Evolutionary conservation across 768 basidiomycete genomes (phyloP).

Genomic region (Naganishia onofrii): DNA sequence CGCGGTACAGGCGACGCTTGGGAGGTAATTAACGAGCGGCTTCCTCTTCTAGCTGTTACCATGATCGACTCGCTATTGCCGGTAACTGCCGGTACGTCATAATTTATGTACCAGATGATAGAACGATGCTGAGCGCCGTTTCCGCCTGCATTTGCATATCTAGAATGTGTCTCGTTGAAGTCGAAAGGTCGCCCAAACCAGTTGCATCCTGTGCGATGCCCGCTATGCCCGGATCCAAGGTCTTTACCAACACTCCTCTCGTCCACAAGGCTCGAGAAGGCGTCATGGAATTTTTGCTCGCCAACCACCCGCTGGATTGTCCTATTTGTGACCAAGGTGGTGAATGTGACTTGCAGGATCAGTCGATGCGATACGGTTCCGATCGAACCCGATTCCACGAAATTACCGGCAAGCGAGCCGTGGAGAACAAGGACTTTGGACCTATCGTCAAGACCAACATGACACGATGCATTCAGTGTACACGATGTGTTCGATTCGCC

Average conservation of each 20-base stretch:
- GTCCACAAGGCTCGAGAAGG: constrained; percentile 67
- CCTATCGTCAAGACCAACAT: constrained; percentile 97
- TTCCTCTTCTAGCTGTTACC: constrained; percentile 42
- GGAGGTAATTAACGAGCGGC: constrained; percentile 53
- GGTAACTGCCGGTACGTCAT: constrained; percentile 74
- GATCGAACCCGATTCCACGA: constrained; percentile 98
- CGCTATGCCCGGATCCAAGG: constrained; percentile 88
- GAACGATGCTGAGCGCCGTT: background rate
- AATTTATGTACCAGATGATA: background rate
- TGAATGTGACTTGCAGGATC: constrained; percentile 97
- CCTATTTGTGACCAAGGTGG: constrained; percentile 99
- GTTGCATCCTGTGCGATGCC: constrained; percentile 97
- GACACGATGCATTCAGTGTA: constrained; percentile 99
- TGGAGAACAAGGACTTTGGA: constrained; percentile 96
- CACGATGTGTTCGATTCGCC: constrained; percentile 96
- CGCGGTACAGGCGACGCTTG: background rate
- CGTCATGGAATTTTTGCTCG: constrained; percentile 97
- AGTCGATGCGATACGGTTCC: constrained; percentile 98
- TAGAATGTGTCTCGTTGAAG: constrained; percentile 90
- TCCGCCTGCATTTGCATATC: background rate
- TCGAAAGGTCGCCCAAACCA: constrained; percentile 90
- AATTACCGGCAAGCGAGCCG: constrained; percentile 93
- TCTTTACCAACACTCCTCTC: constrained; percentile 87
- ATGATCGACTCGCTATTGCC: constrained; percentile 80
- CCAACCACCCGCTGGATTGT: constrained; percentile 97